Base-by-base conservation (phyloP, 441 rosid genomes). In the Brassica balearica region DNA sequence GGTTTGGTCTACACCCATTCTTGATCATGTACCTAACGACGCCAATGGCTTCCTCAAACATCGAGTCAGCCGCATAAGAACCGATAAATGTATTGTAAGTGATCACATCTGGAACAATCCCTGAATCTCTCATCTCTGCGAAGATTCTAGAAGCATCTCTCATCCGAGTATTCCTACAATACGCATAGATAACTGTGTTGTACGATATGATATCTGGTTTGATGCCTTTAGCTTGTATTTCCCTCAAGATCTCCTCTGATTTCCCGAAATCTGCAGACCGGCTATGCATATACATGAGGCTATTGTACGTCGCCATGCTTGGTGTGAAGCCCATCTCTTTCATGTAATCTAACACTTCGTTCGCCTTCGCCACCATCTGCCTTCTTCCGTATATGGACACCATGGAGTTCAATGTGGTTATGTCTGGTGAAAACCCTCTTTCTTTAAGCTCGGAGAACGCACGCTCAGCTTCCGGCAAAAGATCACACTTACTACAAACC, bases 211-310 rank as follows among this genome's bases (percentile, higher is more conserved):
- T 83, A 81, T 95, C 98, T 17, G 97, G 97, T 83, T 89, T 92
- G 43, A 92, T 72, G 25, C 96, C 97, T 71, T 88, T 88, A 0
- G 80, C 87, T 74, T 88, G 25, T 72, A 88, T 86, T 74, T 90
- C 92, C 85, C 90, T 84, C 60, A 93, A 82, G 73, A 88, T 62
- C 60, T 88, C 88, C 82, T 95, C 97, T 6, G 98, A 89, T 79
- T 84, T 88, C 29, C 79, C 87, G 23, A 90, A 95, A 69, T 84
- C 89, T 6, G 76, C 88, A 34, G 97, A 91, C 75, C 91, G 89
- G 82, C 97, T 93, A 74, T 91, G 83, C 95, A 90, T 89, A 38
- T 90, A 87, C 98, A 95, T 95, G 85, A 95, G 84, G 82, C 88
- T 91, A 63, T 95, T 93, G 88, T 95, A 93, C 23, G 99, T 95